Evolutionary conservation across 352 stramenopile genomes (phyloP).

Genomic region (Phytophthora brassicae): DNA sequence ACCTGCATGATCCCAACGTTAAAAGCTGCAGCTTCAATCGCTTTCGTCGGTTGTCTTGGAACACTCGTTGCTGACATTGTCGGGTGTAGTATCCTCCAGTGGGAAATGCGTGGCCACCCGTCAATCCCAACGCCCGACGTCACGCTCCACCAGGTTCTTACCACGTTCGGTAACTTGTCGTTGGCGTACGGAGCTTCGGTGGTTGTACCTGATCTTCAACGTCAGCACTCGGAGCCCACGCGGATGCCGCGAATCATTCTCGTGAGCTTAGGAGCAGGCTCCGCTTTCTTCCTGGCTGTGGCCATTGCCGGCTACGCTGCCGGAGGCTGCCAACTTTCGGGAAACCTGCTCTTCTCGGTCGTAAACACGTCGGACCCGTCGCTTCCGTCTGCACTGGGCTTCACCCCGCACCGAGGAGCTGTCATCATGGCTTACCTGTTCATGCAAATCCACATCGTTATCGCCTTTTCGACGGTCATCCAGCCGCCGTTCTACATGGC

Average conservation of each 20-base stretch:
- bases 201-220: conserved; percentile 29
- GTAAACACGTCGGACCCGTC: conserved; percentile 25
- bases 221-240: conserved; percentile 39
- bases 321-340: conserved; percentile 39
- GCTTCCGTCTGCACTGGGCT: conserved; percentile 23
- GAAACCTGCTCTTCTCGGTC: conserved; percentile 32
- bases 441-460: conserved; percentile 42
- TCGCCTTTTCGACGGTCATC: conserved; percentile 44
- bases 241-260: conserved; percentile 46
- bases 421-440: conserved; percentile 35
- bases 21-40: conserved; percentile 18
- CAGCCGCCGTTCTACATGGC: conserved; percentile 42
- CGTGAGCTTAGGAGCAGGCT: conserved; percentile 37
- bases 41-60: conserved; percentile 27
- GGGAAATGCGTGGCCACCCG: conserved; percentile 29
- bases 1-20: conserved; percentile 31
- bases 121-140: conserved; percentile 25
- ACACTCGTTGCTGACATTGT: conserved; percentile 31
- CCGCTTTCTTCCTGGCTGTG: conserved; percentile 38
- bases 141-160: conserved; percentile 32
- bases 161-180: conserved; percentile 31
- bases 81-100: conserved; percentile 25
- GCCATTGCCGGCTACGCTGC: conserved; percentile 34
- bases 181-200: conserved; percentile 30
- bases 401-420: conserved; percentile 24